Evolutionary conservation across 1,139 yeast species (phyloP).

Genomic region (Nematodospora anomalae): DNA sequence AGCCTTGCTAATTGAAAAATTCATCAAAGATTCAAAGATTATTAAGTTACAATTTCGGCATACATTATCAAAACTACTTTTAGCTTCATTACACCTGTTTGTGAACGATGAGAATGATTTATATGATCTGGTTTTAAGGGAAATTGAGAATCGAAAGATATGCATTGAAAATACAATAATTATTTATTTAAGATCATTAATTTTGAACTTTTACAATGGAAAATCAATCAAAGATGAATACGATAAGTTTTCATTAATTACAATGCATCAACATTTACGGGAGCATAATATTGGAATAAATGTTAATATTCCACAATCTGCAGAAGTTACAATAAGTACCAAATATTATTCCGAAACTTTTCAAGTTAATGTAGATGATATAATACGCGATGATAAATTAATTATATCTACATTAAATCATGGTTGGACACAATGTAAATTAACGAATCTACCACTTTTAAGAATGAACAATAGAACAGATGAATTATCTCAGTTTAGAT

Average conservation of each 20-base stretch:
- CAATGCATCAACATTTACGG: conserved; percentile 19
- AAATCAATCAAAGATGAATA: conserved; percentile 16
- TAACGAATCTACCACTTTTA: conserved; percentile 39
- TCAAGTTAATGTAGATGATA: conserved; percentile 17
- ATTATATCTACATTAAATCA: conserved; percentile 33
- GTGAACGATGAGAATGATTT: conserved; percentile 4
- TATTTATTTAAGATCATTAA: conserved; percentile 19
- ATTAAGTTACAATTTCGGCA: conserved; percentile 27
- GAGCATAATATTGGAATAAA: conserved; percentile 7
- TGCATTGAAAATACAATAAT: conserved; percentile 17
- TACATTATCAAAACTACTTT: conserved; percentile 26
- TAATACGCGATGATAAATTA: conserved; percentile 16
- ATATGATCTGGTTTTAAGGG: conserved; percentile 6
- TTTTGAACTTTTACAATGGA: conserved; percentile 16
- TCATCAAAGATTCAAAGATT: conserved; percentile 23
- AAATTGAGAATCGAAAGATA: conserved; percentile 8
- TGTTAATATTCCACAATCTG: conserved; percentile 11
- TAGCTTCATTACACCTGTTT: conserved; percentile 18
- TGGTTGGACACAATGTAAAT: conserved; percentile 39
- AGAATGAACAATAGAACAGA: conserved; percentile 36
- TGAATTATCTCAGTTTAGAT: conserved; percentile 34
- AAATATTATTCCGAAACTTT: conserved; percentile 32
- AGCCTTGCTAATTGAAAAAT: conserved; percentile 15
- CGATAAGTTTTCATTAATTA: conserved; percentile 31
- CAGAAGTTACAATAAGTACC: conserved; percentile 26